Conservation (phyloP, 805 yeast genomes). For the Yarrowia keelungensis region DNA sequence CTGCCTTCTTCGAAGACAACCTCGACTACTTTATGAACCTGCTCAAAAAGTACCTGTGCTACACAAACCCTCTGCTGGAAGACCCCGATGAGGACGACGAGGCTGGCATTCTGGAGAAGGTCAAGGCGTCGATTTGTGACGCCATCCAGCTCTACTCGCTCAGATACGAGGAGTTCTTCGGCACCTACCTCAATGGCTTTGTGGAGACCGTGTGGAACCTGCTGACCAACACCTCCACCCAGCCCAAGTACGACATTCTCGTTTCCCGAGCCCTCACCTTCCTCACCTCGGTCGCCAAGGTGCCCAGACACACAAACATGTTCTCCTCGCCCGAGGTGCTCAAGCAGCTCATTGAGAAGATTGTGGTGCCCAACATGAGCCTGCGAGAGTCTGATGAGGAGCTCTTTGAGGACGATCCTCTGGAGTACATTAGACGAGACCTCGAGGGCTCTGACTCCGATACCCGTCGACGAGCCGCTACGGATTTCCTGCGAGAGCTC, state of each 20-base stretch:
- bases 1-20: slow-evolving; percentile 96
- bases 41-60: slow-evolving; percentile 79
- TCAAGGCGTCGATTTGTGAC: slow-evolving; percentile 85
- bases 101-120: slow-evolving; percentile 69
- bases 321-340: slow-evolving; percentile 69
- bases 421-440: slow-evolving; percentile 89
- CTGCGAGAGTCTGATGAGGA: slow-evolving; percentile 91
- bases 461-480: slow-evolving; percentile 90
- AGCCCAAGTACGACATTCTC: slow-evolving; percentile 81
- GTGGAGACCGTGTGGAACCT: slow-evolving; percentile 84
- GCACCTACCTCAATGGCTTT: slow-evolving; percentile 74
- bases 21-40: slow-evolving; percentile 76
- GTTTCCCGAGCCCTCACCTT: slow-evolving; percentile 82
- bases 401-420: slow-evolving; percentile 95
- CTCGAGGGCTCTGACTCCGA: slow-evolving; percentile 94
- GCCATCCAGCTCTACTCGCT: slow-evolving; percentile 84
- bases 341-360: slow-evolving; percentile 78
- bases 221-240: slow-evolving; percentile 67
- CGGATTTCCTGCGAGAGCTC: slow-evolving; percentile 86
- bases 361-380: slow-evolving; percentile 86
- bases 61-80: slow-evolving; percentile 61
- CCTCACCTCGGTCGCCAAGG: slow-evolving; percentile 78
- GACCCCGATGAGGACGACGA: slow-evolving; percentile 68
- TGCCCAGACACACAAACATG: slow-evolving; percentile 67
- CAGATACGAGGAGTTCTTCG: slow-evolving; percentile 91